These are phyloP conservation scores for Wilhelminamyces savonicus DNA, from an alignment of 805 yeast species.

Conservation along the genomic window DNA sequence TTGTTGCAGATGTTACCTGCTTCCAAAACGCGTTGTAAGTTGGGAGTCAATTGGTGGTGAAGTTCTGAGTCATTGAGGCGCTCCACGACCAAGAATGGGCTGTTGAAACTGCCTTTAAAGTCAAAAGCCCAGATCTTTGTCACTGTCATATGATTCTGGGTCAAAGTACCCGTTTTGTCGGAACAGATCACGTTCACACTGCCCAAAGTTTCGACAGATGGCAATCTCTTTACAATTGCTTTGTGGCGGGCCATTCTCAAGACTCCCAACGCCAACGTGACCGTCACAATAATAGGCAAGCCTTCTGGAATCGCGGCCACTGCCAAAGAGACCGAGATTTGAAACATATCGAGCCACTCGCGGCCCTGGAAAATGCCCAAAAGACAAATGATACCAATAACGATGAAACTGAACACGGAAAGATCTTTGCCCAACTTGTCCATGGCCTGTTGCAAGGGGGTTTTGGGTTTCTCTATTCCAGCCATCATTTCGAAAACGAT, in stretches of 20 bases:
- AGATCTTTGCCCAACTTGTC: slow-evolving; percentile 90
- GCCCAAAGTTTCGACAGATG: slow-evolving; percentile 93
- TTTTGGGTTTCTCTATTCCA: slow-evolving; percentile 92
- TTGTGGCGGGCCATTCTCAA: slow-evolving; percentile 91
- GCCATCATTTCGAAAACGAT: slow-evolving; percentile 93
- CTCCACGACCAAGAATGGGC: slow-evolving; percentile 42
- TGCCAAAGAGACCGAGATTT: slow-evolving; percentile 92
- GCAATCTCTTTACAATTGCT: slow-evolving; percentile 90
- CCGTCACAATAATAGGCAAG: slow-evolving; percentile 95
- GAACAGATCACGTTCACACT: slow-evolving; percentile 91
- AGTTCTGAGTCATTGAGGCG: slow-evolving; percentile 35
- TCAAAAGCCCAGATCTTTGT: slow-evolving; percentile 77
- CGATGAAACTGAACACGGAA: slow-evolving; percentile 74
- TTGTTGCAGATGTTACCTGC: slow-evolving; percentile 74
- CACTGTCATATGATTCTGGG: slow-evolving; percentile 88
- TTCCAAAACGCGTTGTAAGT: slow-evolving; percentile 50
- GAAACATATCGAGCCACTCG: slow-evolving; percentile 96
- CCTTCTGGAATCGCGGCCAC: slow-evolving; percentile 99
- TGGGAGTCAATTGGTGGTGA: slow-evolving; percentile 44
- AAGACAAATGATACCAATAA: slow-evolving; percentile 87
- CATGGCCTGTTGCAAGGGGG: slow-evolving; percentile 94
- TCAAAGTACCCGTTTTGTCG: slow-evolving; percentile 87
- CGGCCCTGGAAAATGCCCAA: slow-evolving; percentile 91
- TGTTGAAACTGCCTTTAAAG: slow-evolving; percentile 34
- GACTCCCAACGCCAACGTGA: slow-evolving; percentile 93